Evolutionary conservation across 768 basidiomycete species (phyloP), one percentile per base, ranked within the genome.

Genomic region (Suillus ampliporus): DNA sequence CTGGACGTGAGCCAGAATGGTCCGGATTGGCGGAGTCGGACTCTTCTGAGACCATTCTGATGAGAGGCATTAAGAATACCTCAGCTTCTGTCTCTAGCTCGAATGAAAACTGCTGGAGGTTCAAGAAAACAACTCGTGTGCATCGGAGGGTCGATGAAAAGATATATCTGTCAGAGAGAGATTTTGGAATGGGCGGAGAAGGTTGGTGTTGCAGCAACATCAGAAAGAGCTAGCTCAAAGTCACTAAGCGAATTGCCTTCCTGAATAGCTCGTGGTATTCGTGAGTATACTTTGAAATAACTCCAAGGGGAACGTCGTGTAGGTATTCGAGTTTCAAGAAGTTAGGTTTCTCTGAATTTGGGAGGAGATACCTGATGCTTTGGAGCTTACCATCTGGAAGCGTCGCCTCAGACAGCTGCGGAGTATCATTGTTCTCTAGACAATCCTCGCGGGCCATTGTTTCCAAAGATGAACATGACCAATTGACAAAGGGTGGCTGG

Each of bases 401-500:
- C 1, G 74, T 73, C 1, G 87, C 82, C 17, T 84, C 79, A n/a
- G 58, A 67, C n/a, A 76, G 53, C 5, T 62, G 31, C 4, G 54
- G 54, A 13, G 63, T 47, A 41, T 71, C 65, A 19, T 61, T 37
- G 9, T 56, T 64, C 23, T 82, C 83, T 17, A 74, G 74, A 5
- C 80, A 77, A 72, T 95, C 92, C 71, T 95, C 93, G 19, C 86
- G 83, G 1, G 89, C 86, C 75, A 98, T 92, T 72, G n/a, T 97
- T 95, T 77, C 99, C 97, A 47, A 98, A 92, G 19, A 98, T 89
- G 67, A 98, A 92, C 96, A 99, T 98, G 48, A 98, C 94, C 2
- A 98, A 83, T 72, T 99, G 97, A 2, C 96, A 89, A 5, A 98
- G 84, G 0, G 96, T 98, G 0, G 97, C 97, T 3, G 96, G 96